A percentile compares a stretch with the other conserved stretches of the same genome.
phyloP scores from a whole-genome alignment of 345 rosid species.

The Rubroshorea leprosula region DNA sequence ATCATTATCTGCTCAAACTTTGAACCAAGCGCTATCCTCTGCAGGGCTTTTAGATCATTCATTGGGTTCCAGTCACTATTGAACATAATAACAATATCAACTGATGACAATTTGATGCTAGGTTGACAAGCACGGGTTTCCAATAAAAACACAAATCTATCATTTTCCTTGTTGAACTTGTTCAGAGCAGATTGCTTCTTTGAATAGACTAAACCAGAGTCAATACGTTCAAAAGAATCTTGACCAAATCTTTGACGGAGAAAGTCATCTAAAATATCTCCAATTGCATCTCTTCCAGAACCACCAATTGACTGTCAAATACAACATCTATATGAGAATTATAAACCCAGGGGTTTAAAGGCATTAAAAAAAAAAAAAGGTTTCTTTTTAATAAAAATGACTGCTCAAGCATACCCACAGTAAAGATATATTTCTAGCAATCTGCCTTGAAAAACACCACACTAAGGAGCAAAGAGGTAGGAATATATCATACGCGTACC shows the following conservation, averaged over 20 bases:
- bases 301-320: constrained; percentile 48
- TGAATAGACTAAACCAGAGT: constrained; percentile 30
- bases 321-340: constrained; percentile 14
- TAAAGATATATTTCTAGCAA: too few relatives aligned
- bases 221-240: constrained; percentile 75
- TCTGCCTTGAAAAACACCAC: background rate
- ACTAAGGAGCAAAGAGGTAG: background rate
- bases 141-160: constrained; percentile 70
- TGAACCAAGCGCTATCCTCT: constrained; percentile 65
- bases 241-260: constrained; percentile 67
- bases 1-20: constrained; percentile 49
- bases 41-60: constrained; percentile 62
- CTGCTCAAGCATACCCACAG: background rate
- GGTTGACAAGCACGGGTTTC: constrained; percentile 77
- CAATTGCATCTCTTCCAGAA: constrained; percentile 42
- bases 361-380: too few relatives aligned
- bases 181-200: constrained; percentile 51
- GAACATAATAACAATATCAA: constrained; percentile 67
- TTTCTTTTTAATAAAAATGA: background rate
- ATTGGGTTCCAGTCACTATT: constrained; percentile 74
- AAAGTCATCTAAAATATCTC: constrained; percentile 85
- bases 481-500: too few relatives aligned
- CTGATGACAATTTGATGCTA: constrained; percentile 63
- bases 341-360: background rate
- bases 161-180: constrained; percentile 62